Evolutionary conservation across 2,329 filamentous ascomycete genomes (phyloP).

Genomic region (Diplodia sapinea): DNA sequence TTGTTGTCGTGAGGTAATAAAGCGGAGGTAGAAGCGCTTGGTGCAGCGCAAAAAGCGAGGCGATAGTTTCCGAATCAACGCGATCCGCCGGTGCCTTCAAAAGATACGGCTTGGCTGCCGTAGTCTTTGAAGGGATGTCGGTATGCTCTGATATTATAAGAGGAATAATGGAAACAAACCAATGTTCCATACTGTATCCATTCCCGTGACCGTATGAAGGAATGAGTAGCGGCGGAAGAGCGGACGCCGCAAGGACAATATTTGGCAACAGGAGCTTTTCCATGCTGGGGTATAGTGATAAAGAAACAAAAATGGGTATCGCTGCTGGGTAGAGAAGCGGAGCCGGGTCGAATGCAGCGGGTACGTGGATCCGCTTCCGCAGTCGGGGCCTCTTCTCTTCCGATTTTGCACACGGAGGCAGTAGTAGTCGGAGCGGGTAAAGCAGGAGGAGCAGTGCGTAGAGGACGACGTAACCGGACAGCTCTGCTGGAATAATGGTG

Average conservation of each 20-base stretch:
- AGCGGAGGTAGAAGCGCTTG: conserved; percentile 75
- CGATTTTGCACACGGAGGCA: not conserved
- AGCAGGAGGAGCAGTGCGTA: conserved; percentile 41
- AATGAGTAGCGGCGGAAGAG: conserved; percentile 74
- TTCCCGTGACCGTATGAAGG: conserved; percentile 65
- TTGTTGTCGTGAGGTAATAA: conserved; percentile 84
- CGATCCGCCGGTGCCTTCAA: conserved; percentile 42
- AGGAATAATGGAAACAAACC: conserved; percentile 76
- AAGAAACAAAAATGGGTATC: conserved; percentile 76
- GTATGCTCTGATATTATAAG: conserved; percentile 60
- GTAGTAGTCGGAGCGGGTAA: conserved; percentile 49
- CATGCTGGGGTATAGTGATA: conserved; percentile 71
- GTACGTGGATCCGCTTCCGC: conserved; percentile 63
- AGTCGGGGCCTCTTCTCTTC: conserved; percentile 34
- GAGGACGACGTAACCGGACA: conserved; percentile 48
- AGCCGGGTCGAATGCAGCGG: conserved; percentile 84
- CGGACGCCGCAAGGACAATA: conserved; percentile 78
- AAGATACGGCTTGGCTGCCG: conserved; percentile 45
- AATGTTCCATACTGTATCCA: conserved; percentile 73
- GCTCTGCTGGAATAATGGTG: conserved; percentile 43
- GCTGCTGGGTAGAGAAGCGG: conserved; percentile 84
- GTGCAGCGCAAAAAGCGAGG: conserved; percentile 81
- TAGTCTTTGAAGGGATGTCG: conserved; percentile 43
- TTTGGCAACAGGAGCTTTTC: conserved; percentile 73
- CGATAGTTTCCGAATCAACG: conserved; percentile 63